A percentile compares a stretch with the other conserved stretches of the same genome.
Evolutionary conservation across 768 basidiomycete species (phyloP).

Genomic region (Coprinellus aureogranulatus): DNA sequence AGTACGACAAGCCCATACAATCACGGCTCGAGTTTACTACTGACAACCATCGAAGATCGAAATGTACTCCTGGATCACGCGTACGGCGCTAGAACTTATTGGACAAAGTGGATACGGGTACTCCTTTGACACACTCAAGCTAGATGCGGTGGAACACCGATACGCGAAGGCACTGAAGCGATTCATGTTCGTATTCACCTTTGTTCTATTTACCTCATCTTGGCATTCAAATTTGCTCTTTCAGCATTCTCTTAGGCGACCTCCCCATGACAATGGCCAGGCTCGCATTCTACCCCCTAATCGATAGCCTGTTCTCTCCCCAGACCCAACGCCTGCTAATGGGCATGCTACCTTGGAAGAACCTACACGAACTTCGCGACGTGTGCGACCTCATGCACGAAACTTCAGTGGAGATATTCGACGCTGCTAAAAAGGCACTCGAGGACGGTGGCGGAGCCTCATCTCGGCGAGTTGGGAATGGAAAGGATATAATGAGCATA

Average conservation of each 20-base stretch:
- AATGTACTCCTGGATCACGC: slow-evolving; percentile 24
- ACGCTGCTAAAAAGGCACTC: slow-evolving; percentile 33
- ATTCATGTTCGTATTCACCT: slow-evolving; percentile 20
- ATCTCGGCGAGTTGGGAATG: slow-evolving; percentile 19
- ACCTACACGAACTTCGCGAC: too few relatives aligned
- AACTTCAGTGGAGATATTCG: slow-evolving; percentile 23
- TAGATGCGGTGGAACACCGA: slow-evolving; percentile 24
- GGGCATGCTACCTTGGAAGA: too few relatives aligned
- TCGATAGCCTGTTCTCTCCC: too few relatives aligned
- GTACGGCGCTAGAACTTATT: slow-evolving; percentile 30
- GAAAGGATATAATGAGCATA: slow-evolving; percentile 43
- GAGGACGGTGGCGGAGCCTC: slow-evolving; percentile 27
- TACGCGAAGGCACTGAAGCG: slow-evolving; percentile 28
- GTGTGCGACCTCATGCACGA: too few relatives aligned
- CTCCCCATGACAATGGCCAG: too few relatives aligned
- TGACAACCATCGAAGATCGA: slow-evolving; percentile 5
- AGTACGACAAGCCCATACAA: slow-evolving; percentile 5
- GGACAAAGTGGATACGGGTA: slow-evolving; percentile 30
- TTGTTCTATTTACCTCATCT: too few relatives aligned
- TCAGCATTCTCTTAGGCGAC: too few relatives aligned
- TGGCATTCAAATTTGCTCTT: too few relatives aligned
- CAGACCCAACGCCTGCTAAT: too few relatives aligned
- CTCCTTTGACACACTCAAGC: slow-evolving; percentile 31
- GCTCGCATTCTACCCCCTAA: too few relatives aligned
- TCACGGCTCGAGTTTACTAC: not conserved